Evolutionary conservation across 371 early-diverging fungal species (phyloP).

Genomic region (Apophysomyces elegans): DNA sequence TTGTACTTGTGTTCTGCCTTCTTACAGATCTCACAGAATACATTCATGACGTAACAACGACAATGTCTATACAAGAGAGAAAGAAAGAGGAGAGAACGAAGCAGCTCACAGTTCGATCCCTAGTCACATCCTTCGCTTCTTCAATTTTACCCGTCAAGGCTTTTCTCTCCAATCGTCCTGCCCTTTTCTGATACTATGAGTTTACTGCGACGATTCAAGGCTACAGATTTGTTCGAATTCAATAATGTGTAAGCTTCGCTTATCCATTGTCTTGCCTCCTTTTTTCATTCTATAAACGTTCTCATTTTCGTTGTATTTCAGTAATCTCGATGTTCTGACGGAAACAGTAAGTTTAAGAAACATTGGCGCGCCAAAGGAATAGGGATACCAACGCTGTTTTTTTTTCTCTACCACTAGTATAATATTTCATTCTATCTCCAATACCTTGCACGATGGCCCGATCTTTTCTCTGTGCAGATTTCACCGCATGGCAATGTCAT

Average conservation of each 20-base stretch:
- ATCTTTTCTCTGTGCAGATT: slow-evolving; percentile 85
- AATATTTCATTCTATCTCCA: slow-evolving; percentile 92
- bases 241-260: slow-evolving; percentile 76
- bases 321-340: slow-evolving; percentile 87
- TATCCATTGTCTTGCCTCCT: not conserved
- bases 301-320: slow-evolving; percentile 22
- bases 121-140: no score
- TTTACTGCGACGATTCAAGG: slow-evolving; percentile 59
- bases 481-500: slow-evolving; percentile 76
- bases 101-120: no score
- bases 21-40: slow-evolving; percentile 37
- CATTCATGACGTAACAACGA: slow-evolving; percentile 10
- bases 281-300: slow-evolving; percentile 1
- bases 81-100: slow-evolving; percentile 4
- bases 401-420: slow-evolving; percentile 60
- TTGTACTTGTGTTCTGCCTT: slow-evolving; percentile 41
- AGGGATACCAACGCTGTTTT: not conserved
- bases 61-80: not conserved
- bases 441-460: slow-evolving; percentile 95
- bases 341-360: slow-evolving; percentile 72
- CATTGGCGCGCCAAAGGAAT: not conserved
- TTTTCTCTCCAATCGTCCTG: not conserved
- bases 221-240: slow-evolving; percentile 88
- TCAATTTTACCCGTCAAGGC: no score
- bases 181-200: slow-evolving; percentile 32